These are phyloP conservation scores for Withania somnifera DNA, from an alignment of 305 asterid genomes.

Conservation along the genomic window DNA sequence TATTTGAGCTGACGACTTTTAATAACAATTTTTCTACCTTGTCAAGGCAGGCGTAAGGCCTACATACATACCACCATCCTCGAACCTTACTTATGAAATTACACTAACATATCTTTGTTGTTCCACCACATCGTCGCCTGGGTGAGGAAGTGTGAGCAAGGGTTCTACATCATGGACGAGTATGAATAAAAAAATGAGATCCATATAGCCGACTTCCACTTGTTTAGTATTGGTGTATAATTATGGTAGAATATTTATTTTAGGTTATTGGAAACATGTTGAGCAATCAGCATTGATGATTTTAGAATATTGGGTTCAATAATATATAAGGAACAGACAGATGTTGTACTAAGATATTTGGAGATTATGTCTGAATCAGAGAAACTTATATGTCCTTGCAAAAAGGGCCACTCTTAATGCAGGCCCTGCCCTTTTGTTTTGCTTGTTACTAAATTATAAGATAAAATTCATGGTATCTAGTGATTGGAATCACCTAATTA, in stretches of 20 bases:
- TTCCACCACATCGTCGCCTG: too few species aligned
- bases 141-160: too few species aligned
- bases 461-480: not conserved
- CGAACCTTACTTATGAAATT: too few species aligned
- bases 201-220: not conserved
- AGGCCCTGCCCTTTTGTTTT: slow-evolving; percentile 15
- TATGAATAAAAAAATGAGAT: too few species aligned
- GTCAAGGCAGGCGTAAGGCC: too few species aligned
- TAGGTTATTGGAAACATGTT: not conserved
- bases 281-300: not conserved
- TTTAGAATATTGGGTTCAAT: not conserved
- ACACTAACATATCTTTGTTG: too few species aligned
- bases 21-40: too few species aligned
- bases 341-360: not conserved
- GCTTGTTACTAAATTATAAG: not conserved
- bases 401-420: not conserved
- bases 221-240: too few species aligned
- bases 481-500: slow-evolving; percentile 3
- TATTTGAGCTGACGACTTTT: too few species aligned
- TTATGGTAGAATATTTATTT: too few species aligned
- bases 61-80: too few species aligned
- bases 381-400: not conserved
- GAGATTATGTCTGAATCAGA: slow-evolving; percentile 1
- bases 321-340: not conserved
- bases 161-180: too few species aligned